phyloP scores from a whole-genome alignment of 2,329 filamentous ascomycete genomes.

The Podosphaera xanthii region DNA sequence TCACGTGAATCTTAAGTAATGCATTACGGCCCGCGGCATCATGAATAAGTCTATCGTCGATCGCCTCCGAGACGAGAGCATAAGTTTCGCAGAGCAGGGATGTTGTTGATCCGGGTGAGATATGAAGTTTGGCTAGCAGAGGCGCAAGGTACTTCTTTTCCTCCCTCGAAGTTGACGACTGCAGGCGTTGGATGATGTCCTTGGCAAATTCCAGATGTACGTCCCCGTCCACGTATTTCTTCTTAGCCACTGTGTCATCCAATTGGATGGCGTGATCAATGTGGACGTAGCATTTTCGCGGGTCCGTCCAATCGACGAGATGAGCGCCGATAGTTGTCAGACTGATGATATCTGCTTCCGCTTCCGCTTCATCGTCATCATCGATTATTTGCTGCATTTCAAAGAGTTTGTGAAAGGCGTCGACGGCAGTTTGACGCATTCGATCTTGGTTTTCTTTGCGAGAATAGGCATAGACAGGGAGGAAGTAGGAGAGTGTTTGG shows the following conservation, averaged over 20 bases:
- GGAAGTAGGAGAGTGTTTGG: slow-evolving; percentile 77
- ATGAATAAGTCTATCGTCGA: slow-evolving; percentile 35
- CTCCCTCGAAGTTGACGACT: slow-evolving; percentile 39
- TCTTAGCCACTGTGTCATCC: slow-evolving; percentile 26
- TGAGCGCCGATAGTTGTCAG: slow-evolving; percentile 59
- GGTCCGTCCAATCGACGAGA: slow-evolving; percentile 87
- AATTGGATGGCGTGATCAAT: slow-evolving; percentile 20
- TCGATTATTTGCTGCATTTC: slow-evolving; percentile 49
- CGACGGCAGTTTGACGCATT: slow-evolving; percentile 52
- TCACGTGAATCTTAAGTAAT: slow-evolving; percentile 44
- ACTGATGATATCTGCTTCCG: slow-evolving; percentile 56
- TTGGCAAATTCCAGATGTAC: slow-evolving; percentile 60
- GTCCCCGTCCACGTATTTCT: slow-evolving; percentile 46
- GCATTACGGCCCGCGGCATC: slow-evolving; percentile 41
- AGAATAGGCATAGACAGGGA: slow-evolving; percentile 84
- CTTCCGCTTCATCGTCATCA: slow-evolving; percentile 52
- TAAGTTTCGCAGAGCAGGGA: slow-evolving; percentile 34
- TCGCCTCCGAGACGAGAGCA: slow-evolving; percentile 33
- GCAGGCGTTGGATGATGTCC: slow-evolving; percentile 53
- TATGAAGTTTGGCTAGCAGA: slow-evolving; percentile 61
- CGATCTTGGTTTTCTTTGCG: slow-evolving; percentile 59
- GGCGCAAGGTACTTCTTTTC: slow-evolving; percentile 65
- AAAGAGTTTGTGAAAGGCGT: slow-evolving; percentile 52
- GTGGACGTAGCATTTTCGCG: slow-evolving; percentile 46
- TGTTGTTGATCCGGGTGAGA: slow-evolving; percentile 42